Conservation (phyloP, 2,329 filamentous ascomycete species). For the Camillea tinctor region DNA sequence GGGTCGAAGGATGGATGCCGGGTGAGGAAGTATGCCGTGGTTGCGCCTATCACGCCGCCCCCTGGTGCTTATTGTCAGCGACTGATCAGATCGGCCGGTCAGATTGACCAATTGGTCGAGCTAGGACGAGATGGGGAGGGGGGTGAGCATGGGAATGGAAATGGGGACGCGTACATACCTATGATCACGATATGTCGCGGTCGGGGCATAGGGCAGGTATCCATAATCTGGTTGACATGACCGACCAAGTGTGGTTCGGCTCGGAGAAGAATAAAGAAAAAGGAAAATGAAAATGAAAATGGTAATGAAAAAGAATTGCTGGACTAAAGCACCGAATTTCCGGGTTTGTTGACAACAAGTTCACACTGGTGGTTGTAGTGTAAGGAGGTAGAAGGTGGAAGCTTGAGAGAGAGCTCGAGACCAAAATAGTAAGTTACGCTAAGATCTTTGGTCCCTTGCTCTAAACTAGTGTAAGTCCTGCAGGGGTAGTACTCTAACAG, state of each 20-base stretch:
- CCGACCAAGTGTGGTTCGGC: constrained; percentile 12
- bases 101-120: neutral
- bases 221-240: constrained; percentile 31
- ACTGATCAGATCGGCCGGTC: no score
- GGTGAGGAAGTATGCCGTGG: constrained; percentile 87
- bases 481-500: constrained; percentile 1
- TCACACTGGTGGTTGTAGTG: no score
- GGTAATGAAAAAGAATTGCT: neutral
- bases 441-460: neutral
- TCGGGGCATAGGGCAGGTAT: constrained; percentile 29
- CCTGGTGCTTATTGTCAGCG: constrained; percentile 47
- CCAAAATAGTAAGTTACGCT: neutral
- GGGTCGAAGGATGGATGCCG: constrained; percentile 80
- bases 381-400: no score
- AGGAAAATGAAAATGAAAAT: no score
- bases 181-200: constrained; percentile 35
- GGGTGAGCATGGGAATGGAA: no score
- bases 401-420: no score
- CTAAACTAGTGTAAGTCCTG: neutral
- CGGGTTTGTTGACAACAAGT: neutral
- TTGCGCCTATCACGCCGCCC: constrained; percentile 89
- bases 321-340: neutral
- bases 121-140: no score
- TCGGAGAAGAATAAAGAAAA: no score
- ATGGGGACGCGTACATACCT: constrained; percentile 18